Percentiles rank a stretch among this genome's conserved stretches.
Conservation (phyloP, 176 grass and related monocot species). For the Poa pratensis region DNA sequence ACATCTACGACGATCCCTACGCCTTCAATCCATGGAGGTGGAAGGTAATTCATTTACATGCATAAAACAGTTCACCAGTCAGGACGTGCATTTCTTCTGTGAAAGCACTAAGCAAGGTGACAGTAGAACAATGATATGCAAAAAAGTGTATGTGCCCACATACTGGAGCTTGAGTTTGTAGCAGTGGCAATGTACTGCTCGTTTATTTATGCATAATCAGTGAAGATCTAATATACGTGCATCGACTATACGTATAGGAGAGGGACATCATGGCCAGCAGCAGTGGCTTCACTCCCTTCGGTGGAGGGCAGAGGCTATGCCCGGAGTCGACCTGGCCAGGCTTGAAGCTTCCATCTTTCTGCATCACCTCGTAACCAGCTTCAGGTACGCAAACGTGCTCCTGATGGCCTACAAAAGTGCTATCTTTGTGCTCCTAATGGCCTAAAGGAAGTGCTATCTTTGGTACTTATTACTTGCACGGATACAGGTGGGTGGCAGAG, state of each 20-base stretch:
- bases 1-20: constrained; percentile 72
- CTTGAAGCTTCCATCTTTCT: constrained; percentile 99
- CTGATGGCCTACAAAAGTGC: background rate
- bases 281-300: constrained; percentile 91
- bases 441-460: background rate
- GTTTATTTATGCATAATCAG: background rate
- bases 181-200: constrained; percentile 15
- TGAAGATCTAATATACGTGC: constrained; percentile 3
- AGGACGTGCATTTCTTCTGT: too few species aligned
- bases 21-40: constrained; percentile 98
- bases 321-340: constrained; percentile 96
- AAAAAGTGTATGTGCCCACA: too few species aligned
- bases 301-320: constrained; percentile 95
- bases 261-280: constrained; percentile 60
- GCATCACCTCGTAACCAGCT: constrained; percentile 96
- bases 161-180: background rate
- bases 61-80: too few species aligned
- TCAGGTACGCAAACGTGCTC: constrained; percentile 62
- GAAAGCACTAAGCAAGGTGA: background rate
- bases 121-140: too few species aligned
- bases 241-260: constrained; percentile 51
- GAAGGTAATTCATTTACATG: constrained; percentile 96
- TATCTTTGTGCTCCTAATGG: background rate
- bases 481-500: constrained; percentile 84
- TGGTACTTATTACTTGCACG: background rate